A percentile compares a stretch with the other conserved stretches of the same genome.
Conservation (phyloP, 768 basidiomycete genomes). For the Cubamyces lactineus region DNA sequence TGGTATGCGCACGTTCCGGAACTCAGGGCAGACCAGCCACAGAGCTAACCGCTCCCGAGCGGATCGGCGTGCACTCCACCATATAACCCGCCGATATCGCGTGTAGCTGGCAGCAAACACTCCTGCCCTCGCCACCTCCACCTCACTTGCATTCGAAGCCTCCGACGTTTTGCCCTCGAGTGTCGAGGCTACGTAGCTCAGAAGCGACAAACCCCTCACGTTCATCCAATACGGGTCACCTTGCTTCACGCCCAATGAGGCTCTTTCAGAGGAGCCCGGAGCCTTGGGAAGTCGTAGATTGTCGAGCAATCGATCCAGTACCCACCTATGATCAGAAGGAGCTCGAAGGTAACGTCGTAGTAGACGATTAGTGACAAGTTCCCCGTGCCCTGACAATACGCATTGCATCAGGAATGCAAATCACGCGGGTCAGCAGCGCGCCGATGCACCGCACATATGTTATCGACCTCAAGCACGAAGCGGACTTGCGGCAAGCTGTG, state of each 20-base stretch:
- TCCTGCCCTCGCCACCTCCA: too few species aligned
- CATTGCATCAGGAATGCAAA: conserved; percentile 55
- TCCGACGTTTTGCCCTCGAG: not conserved
- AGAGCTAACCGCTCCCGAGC: too few species aligned
- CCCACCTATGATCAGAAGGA: conserved; percentile 60
- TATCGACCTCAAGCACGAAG: conserved; percentile 48
- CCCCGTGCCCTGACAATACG: too few species aligned
- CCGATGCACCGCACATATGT: conserved; percentile 58
- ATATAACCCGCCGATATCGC: not conserved
- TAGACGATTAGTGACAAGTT: too few species aligned
- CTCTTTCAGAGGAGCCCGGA: conserved; percentile 52
- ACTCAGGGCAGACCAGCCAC: too few species aligned
- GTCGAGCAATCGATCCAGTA: conserved; percentile 64
- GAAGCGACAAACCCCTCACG: not conserved
- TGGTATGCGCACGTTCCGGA: too few species aligned
- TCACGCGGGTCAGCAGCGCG: conserved; percentile 53
- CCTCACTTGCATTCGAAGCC: too few species aligned
- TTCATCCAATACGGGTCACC: conserved; percentile 9
- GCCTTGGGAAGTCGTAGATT: conserved; percentile 81
- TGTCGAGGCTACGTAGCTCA: not conserved
- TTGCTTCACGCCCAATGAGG: conserved; percentile 25
- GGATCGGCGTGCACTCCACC: too few species aligned
- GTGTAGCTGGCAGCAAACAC: too few species aligned
- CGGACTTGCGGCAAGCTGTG: conserved; percentile 56
- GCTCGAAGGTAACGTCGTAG: conserved; percentile 43